Evolutionary conservation across 352 stramenopile species (phyloP).

Genomic region (Phytophthora sansomeana): DNA sequence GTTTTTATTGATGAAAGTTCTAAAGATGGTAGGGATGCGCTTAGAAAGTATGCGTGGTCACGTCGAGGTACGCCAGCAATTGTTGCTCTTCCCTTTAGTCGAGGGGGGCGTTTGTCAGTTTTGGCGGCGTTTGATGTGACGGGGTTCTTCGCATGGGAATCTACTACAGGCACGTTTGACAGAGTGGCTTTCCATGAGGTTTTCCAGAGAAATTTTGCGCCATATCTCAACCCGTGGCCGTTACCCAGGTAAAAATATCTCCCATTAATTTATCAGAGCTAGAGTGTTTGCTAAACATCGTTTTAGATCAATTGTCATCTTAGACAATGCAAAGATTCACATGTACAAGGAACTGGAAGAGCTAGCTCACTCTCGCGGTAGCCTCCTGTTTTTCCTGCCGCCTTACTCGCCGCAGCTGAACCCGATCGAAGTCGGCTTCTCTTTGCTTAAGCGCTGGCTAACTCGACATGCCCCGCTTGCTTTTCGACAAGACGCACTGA

Average conservation of each 20-base stretch:
- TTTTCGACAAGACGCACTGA: not conserved
- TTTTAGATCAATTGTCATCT: too few relatives aligned
- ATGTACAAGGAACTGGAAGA: not conserved
- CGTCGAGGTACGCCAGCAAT: not conserved
- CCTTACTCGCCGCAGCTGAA: conserved; percentile 9
- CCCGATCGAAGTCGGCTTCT: not conserved
- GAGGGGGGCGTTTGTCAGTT: not conserved
- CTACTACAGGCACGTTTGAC: not conserved
- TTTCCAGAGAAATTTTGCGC: not conserved
- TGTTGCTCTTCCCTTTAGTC: not conserved
- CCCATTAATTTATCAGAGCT: too few relatives aligned
- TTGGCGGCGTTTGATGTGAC: conserved; percentile 1
- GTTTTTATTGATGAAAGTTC: conserved; percentile 13
- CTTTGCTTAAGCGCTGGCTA: not conserved
- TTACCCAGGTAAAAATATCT: too few relatives aligned
- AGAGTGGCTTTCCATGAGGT: not conserved
- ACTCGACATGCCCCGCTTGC: not conserved
- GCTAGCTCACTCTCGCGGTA: not conserved
- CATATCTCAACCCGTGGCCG: conserved; percentile 1
- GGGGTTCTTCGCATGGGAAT: not conserved
- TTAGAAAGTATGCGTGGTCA: not conserved
- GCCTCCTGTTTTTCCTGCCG: not conserved
- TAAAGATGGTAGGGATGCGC: not conserved
- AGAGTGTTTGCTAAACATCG: too few relatives aligned
- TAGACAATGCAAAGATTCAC: too few relatives aligned